Conservation (phyloP, 2,329 filamentous ascomycete genomes). For the Aspergillus vadensis region DNA sequence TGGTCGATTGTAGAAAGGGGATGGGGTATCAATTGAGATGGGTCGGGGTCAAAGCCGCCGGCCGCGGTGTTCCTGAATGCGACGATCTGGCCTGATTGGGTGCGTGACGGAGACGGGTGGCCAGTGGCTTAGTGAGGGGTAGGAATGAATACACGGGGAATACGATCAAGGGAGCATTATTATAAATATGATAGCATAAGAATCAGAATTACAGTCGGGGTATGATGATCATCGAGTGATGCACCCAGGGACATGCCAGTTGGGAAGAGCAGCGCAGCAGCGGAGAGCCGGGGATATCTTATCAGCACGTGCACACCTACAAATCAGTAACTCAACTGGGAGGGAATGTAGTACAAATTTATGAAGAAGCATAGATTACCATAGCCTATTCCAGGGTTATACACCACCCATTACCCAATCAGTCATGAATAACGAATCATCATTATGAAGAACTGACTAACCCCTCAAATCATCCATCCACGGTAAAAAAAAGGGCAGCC, state of each 20-base stretch:
- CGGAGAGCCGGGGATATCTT: conserved; percentile 12
- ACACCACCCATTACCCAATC: not conserved
- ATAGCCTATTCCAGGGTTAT: not conserved
- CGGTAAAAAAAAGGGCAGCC: too few relatives aligned
- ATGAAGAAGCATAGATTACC: too few relatives aligned
- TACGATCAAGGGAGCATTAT: not conserved
- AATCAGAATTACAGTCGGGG: not conserved
- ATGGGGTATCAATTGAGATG: not conserved
- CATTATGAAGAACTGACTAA: not conserved
- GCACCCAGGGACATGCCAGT: conserved; percentile 13
- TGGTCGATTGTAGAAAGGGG: conserved; percentile 13
- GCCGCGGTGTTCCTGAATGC: not conserved
- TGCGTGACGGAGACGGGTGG: not conserved
- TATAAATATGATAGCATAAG: not conserved
- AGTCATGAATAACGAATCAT: not conserved
- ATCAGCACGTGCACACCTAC: conserved; percentile 20
- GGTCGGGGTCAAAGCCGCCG: not conserved
- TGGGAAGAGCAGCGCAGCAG: conserved; percentile 12
- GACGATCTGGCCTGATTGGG: conserved; percentile 14
- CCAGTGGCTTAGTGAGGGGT: too few relatives aligned
- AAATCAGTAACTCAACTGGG: not conserved
- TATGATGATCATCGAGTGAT: not conserved
- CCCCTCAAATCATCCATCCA: not conserved
- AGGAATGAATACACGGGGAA: not conserved
- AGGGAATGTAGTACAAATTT: too few relatives aligned